Evolutionary conservation across 106 monocot species (phyloP), one percentile per base, ranked within the genome.

Genomic region (Dendrobium chrysotoxum): DNA sequence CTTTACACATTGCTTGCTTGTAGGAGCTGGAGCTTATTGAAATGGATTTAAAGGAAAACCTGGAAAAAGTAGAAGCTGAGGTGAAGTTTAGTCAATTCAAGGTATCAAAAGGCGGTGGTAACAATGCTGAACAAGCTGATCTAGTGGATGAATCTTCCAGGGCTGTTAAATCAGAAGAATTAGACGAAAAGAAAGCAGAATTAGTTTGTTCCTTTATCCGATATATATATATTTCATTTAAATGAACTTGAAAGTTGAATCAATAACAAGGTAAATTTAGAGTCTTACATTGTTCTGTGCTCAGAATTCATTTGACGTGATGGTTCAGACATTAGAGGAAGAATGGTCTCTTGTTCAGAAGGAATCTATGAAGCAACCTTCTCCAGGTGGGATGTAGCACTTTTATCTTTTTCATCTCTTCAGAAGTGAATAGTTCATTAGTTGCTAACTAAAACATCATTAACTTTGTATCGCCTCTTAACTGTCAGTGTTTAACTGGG

Each of bases 151-250:
- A 86, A 75, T 53, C 73, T 64, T 79, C 80, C 40, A 78, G 45
- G 77, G 81, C 23, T 74, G 42, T 71, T 28, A 89, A 81, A 46
- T 28, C 64, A 70, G 79, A 89, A 39, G 84, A 91, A 21, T 88
- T 94, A 75, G 82, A 94, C 58, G 86, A 90, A 40, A 94, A 91
- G 83, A 94, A 90, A 76, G 81, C 75, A 46, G 90, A 94, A 57
- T 76, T 90, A 91, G 94, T 94, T 77, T 53, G 87, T 79, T 47
- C 35, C 26, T 16, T 45, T 13, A 40, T 46, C 47, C 13, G 2
- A 26, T 76, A 15, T 13, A 28, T 70, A 5, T 76, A 68, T 40
- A 65, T 47, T 78, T 65, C 25, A 53, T 64, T 45, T 16, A 35
- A 35, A 23, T 15, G 15, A 35, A 35, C 70, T 70, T 15, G 10